Conservation (phyloP, 192 early-diverging fungal genomes). For the Phlyctochytrium arcticum region DNA sequence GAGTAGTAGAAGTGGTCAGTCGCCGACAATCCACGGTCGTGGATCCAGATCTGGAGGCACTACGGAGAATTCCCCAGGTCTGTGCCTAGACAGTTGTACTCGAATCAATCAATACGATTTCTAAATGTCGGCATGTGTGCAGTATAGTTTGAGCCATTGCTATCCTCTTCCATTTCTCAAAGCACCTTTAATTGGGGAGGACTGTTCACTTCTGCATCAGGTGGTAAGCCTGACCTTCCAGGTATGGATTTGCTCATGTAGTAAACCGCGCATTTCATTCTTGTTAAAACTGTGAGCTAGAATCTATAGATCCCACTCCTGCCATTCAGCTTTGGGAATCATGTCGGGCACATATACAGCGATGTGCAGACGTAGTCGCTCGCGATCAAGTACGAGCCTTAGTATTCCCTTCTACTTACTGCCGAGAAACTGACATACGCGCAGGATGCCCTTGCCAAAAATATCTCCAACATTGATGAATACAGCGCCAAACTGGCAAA, state of each 20-base stretch:
- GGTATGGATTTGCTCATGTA: too few relatives aligned
- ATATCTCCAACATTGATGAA: conserved; percentile 29
- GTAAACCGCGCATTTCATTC: too few relatives aligned
- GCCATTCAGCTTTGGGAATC: not conserved
- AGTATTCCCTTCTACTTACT: not conserved
- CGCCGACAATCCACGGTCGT: not conserved
- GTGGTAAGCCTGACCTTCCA: not conserved
- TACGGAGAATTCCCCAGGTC: conserved; percentile 20
- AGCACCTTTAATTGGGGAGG: conserved; percentile 22
- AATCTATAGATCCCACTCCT: conserved; percentile 14
- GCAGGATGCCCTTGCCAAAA: conserved; percentile 12
- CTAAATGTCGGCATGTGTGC: not conserved
- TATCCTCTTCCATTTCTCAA: conserved; percentile 15
- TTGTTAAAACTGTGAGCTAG: too few relatives aligned
- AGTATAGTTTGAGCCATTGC: conserved; percentile 25
- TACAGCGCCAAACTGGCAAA: conserved; percentile 37
- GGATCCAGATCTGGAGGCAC: conserved; percentile 8
- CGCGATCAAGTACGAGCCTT: conserved; percentile 14
- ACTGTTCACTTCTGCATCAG: conserved; percentile 5
- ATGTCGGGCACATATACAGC: conserved; percentile 14
- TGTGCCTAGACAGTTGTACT: not conserved
- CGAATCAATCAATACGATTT: not conserved
- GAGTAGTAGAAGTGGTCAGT: not conserved
- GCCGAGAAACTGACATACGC: not conserved
- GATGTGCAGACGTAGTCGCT: conserved; percentile 18